Base-by-base conservation (phyloP, 1,284 basidiomycete species). In the Austroboletus sp. region DNA sequence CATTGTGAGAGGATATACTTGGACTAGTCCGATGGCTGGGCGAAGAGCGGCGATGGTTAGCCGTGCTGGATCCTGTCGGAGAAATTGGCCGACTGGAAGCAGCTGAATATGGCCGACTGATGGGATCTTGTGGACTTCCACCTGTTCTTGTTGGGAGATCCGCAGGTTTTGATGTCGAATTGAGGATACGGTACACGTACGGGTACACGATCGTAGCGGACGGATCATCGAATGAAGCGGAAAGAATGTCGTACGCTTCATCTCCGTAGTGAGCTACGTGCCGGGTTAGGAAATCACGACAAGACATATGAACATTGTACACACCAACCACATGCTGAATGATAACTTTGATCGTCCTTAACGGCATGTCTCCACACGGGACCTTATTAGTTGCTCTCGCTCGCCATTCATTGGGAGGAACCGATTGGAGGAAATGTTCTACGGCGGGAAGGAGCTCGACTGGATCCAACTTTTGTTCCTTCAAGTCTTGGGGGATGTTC, bases 291-390 rank as follows among this genome's bases (percentile, higher is more conserved):
- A 44, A 47, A 53, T 42, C 11, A 48, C 30, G 35, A 48, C 37
- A 6, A 58, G 45, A 16, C 17, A 36, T 19, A 41, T 29, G 27
- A 21, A 13, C n/a, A 21, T 36, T 45, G 26, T 11, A 78, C 90
- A 71, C 56, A 92, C 90, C 85, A 54, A 96, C 89, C 47, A 96
- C 79, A 63, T 95, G 91, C 67, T 98, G 93, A 31, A 97, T 88
- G 54, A 98, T 90, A 23, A 95, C 94, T 72, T 98, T 99, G 66
- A 98, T 88, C 1, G 96, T 98, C 47, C 95, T 78, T 55, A 98
- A 68, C 2, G 96, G 96, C 89, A 98, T 89, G 61, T 98, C 96
- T 33, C 91, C 93, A 57, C 96, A 86, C 2, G 95, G 92, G 0
- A 98, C 80, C 51, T 87, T 87, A 60, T 91, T 91, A 4, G 84